A percentile compares a stretch with the other conserved stretches of the same genome.
Evolutionary conservation across 805 yeast genomes (phyloP).

Genomic region (Jamesozyma spencerorum): DNA sequence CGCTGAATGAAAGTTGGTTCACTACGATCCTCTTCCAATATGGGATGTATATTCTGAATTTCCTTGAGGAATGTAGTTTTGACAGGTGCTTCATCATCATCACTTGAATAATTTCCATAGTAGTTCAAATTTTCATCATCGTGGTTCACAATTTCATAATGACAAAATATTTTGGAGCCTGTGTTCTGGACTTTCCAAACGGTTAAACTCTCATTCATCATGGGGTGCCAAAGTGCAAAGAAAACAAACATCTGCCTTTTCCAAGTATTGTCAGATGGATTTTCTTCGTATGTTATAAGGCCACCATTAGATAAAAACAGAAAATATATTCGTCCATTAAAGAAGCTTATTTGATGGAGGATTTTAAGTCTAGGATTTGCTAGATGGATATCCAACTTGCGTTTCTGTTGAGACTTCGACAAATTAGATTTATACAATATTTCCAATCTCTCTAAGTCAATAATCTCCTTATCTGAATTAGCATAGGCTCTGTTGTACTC

Average conservation of each 20-base stretch:
- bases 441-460: background rate
- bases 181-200: background rate
- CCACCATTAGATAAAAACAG: background rate
- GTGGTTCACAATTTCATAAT: too few relatives aligned
- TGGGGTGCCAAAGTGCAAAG: background rate
- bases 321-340: background rate
- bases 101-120: too few relatives aligned
- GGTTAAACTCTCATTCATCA: background rate
- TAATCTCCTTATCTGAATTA: background rate
- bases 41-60: too few relatives aligned
- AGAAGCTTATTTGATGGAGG: background rate
- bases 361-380: background rate
- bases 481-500: background rate
- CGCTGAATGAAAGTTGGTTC: too few relatives aligned
- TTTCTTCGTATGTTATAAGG: background rate
- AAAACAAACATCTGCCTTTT: background rate
- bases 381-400: too few relatives aligned
- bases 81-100: too few relatives aligned
- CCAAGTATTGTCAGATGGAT: background rate
- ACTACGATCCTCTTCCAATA: too few relatives aligned
- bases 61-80: too few relatives aligned
- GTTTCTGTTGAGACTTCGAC: too few relatives aligned
- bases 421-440: background rate
- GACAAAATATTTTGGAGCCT: background rate
- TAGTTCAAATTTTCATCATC: too few relatives aligned